Evolutionary conservation across 371 early-diverging fungal genomes (phyloP), one percentile per base, ranked within the genome.

Genomic region (Dentiscutata heterogama): DNA sequence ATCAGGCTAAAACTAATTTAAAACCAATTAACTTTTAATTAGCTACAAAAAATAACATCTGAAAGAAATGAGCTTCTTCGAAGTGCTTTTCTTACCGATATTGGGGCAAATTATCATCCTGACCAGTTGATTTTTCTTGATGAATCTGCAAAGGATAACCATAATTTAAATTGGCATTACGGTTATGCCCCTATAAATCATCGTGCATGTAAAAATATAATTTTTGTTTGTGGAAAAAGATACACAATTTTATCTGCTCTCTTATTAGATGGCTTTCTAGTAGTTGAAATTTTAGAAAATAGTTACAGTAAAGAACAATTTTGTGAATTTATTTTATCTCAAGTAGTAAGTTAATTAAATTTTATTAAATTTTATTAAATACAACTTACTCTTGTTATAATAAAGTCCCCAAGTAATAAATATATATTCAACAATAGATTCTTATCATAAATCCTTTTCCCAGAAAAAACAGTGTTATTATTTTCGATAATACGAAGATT

Each of bases 61-160:
- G 31, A 35, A 35, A 18, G 8, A 64, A 64, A 14, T 35, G 35
- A 64, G 35, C 20, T 64, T 31, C 18, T 31, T 35, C 27, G 18
- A 35, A 75, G 75, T 25, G 18, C 25, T 74, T 73, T 56, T 14
- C 50, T 73, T 35, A 4, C 31, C 4, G 54, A 22, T 25, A 73
- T 73, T 29, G 74, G 74, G 14, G 22, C 16, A 20, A 25, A 29
- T 25, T 73, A 73, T 53, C 25, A n/a, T 10, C 27, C 74, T 6
- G 74, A 73, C n/a, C 74, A 73, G 42, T 25, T 73, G 35, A 73
- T 73, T 18, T 73, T 73, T 73, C 3, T 73, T 16, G 54, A 73
- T 27, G 74, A 73, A 42, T 31, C 31, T 27, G 50, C 56, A 5
- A 73, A 73, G 27, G 74, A 73, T 25, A 31, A 73, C 3, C 10